These are phyloP conservation scores for Fusarium sp. DNA, from an alignment of 2,329 filamentous ascomycete species.

Conservation along the genomic window DNA sequence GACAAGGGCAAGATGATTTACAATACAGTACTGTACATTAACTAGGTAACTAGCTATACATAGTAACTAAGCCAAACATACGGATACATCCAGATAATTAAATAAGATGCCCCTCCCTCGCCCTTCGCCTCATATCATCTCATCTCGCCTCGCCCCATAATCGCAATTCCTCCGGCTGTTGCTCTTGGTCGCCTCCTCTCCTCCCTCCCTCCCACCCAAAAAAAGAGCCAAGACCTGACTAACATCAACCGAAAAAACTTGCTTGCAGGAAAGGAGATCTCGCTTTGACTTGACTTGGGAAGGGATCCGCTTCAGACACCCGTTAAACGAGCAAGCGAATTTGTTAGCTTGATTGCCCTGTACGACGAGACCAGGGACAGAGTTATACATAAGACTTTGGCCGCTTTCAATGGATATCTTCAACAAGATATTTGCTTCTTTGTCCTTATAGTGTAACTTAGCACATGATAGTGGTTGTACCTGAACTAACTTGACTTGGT, in stretches of 20 bases:
- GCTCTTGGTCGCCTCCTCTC: conserved; percentile 16
- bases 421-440: neutral
- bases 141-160: conserved; percentile 21
- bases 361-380: conserved; percentile 27
- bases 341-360: conserved; percentile 37
- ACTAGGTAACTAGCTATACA: neutral
- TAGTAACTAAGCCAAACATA: neutral
- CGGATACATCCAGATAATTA: neutral
- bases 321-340: conserved; percentile 23
- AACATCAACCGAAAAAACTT: conserved; percentile 13
- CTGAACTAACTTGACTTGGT: neutral
- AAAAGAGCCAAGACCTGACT: conserved; percentile 22
- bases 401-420: conserved; percentile 5
- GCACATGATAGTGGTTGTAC: neutral
- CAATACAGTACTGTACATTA: neutral
- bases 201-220: neutral
- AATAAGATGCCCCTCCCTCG: neutral
- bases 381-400: conserved; percentile 3
- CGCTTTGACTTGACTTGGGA: conserved; percentile 1
- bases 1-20: neutral
- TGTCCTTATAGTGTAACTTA: neutral
- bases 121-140: conserved; percentile 12
- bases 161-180: conserved; percentile 27
- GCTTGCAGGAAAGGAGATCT: conserved; percentile 21
- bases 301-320: neutral